Base-by-base conservation (phyloP, 345 rosid species). In the Anacardium occidentale region DNA sequence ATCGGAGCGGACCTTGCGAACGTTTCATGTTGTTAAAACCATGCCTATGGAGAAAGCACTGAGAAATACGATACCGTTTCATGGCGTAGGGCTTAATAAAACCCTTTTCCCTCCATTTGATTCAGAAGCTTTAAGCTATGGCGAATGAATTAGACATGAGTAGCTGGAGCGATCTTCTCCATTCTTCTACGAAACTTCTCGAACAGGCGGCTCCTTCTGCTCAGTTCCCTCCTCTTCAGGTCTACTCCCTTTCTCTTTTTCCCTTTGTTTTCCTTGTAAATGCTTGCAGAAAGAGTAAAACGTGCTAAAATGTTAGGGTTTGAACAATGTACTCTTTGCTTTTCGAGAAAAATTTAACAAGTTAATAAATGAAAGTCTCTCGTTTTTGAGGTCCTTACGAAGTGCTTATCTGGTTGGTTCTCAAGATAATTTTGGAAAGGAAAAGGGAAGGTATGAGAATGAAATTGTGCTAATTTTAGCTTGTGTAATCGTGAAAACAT, bases 141-240 rank as follows among this genome's bases (percentile, higher is more conserved):
- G 96, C 93, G 81, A 82, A 77, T 73, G 99, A 95, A 48, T 88
- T 80, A 74, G 97, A 88, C 76, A 85, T 92, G 87, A 75, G 92
- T 73, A 76, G 88, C 76, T 95, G 97, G 98, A 92, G 92, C 47
- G 97, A 95, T 83, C 91, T 95, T 76, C 96, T 95, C 32, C 94
- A 90, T 69, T 89, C 98, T 54, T 95, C 99, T 12, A 78, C 98
- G 51, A 92, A 92, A 86, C 98, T 95, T 76, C 90, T 95, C 69
- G 98, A 95, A 53, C 99, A 91, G 77, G 97, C 98, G 34, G 96
- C 97, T 86, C 97, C 99, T 72, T 89, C 98, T 12, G 86, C 98
- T 77, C 98, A 92, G 85, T 95, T 95, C 78, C 99, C 98, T 85
- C 97, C 98, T 75, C 97, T 95, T 69, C 99, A 94, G 98, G 98